These are phyloP conservation scores for Emmonsiellopsis sp. DNA, from an alignment of 2,329 filamentous ascomycete species.

Conservation along the genomic window DNA sequence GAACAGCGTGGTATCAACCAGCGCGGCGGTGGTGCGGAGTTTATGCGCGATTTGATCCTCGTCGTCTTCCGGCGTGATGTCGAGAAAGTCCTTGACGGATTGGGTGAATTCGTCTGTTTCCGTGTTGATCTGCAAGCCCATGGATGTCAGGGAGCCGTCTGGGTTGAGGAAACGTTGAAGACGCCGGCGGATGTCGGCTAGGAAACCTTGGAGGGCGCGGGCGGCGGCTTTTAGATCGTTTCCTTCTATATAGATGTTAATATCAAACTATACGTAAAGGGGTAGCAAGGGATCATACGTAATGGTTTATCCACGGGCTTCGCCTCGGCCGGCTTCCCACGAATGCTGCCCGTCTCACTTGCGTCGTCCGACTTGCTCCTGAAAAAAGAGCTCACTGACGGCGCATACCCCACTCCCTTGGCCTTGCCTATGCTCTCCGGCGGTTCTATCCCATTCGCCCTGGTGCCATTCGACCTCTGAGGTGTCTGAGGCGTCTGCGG, in stretches of 20 bases:
- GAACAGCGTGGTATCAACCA: constrained; percentile 92
- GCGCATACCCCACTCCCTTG: constrained; percentile 22
- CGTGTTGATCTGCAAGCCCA: constrained; percentile 20
- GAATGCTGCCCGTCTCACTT: constrained; percentile 31
- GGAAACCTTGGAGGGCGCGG: constrained; percentile 72
- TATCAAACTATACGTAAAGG: neutral
- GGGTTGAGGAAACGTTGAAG: constrained; percentile 52
- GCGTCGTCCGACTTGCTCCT: constrained; percentile 26
- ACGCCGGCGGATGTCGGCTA: constrained; percentile 69
- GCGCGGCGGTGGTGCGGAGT: constrained; percentile 63
- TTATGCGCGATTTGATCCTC: constrained; percentile 56
- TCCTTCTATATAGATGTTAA: constrained; percentile 48
- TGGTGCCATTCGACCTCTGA: constrained; percentile 20
- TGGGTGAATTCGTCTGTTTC: constrained; percentile 32
- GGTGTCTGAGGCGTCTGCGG: constrained; percentile 11
- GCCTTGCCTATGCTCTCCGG: constrained; percentile 17
- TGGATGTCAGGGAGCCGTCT: constrained; percentile 41
- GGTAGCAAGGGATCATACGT: constrained; percentile 12
- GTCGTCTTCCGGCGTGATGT: constrained; percentile 40
- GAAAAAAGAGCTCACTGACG: constrained; percentile 30
- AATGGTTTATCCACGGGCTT: constrained; percentile 19
- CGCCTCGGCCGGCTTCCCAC: constrained; percentile 23
- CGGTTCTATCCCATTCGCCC: constrained; percentile 17
- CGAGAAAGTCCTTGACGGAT: constrained; percentile 38
- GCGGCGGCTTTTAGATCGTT: constrained; percentile 78